Conservation (phyloP, 108 stramenopile genomes). For the Heterococcus sp. region DNA sequence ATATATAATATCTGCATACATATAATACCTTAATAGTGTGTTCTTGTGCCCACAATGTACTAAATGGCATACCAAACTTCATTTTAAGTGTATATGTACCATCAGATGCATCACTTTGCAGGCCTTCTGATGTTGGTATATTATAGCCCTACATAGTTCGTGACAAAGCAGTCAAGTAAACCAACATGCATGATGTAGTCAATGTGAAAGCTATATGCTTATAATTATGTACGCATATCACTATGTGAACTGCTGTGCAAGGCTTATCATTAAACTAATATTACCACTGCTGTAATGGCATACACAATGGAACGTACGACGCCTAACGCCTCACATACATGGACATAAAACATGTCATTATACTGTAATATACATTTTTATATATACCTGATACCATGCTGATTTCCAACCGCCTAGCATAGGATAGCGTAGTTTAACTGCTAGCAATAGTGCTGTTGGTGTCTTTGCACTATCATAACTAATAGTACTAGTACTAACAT, state of each 20-base stretch:
- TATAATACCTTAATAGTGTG: slow-evolving; percentile 45
- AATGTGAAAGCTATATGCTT: too few species aligned
- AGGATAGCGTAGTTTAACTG: slow-evolving; percentile 30
- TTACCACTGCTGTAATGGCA: too few species aligned
- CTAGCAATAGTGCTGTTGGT: not conserved
- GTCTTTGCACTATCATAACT: not conserved
- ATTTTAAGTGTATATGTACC: slow-evolving; percentile 42
- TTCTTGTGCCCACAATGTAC: slow-evolving; percentile 49
- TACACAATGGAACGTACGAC: too few species aligned
- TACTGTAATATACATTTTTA: too few species aligned
- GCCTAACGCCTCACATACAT: too few species aligned
- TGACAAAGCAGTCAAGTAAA: too few species aligned
- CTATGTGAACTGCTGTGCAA: too few species aligned
- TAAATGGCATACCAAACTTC: slow-evolving; percentile 45
- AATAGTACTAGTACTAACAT: slow-evolving; percentile 49
- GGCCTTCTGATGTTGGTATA: slow-evolving; percentile 12
- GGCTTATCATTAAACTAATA: too few species aligned
- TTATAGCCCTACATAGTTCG: too few species aligned
- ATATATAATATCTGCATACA: not conserved
- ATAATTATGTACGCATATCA: too few species aligned
- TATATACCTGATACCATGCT: slow-evolving; percentile 58
- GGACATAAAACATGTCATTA: too few species aligned
- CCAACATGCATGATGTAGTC: too few species aligned
- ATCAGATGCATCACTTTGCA: not conserved
- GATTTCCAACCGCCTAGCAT: slow-evolving; percentile 62